phyloP scores from a whole-genome alignment of 2,329 filamentous ascomycete genomes.

The Ophiostoma sp. region DNA sequence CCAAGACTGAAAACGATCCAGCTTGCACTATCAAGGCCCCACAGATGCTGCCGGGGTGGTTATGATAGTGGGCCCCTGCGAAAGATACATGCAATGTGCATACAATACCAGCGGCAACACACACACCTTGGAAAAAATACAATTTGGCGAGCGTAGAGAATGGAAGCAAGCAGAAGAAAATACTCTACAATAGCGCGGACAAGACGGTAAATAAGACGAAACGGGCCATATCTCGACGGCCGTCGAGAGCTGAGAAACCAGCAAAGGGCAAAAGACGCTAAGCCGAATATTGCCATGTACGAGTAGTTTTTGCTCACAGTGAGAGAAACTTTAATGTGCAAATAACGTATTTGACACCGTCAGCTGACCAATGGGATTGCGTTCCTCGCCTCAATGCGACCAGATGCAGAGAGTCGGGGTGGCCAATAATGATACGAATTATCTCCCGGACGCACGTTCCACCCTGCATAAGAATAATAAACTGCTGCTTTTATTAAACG shows the following conservation, averaged over 20 bases:
- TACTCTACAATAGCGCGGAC: neutral
- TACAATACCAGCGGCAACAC: neutral
- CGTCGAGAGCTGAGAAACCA: neutral
- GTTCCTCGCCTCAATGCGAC: neutral
- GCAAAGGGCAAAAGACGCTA: neutral
- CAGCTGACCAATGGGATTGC: neutral
- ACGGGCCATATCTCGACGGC: neutral
- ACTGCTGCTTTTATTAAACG: too few relatives aligned
- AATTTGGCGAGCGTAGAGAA: neutral
- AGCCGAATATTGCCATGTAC: neutral
- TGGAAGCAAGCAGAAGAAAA: neutral
- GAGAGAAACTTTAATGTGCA: slow-evolving; percentile 13
- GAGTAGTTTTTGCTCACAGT: neutral
- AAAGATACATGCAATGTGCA: neutral
- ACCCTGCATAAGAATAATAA: neutral
- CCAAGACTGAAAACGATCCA: neutral
- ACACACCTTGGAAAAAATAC: neutral
- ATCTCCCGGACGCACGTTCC: slow-evolving; percentile 11
- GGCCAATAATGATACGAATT: neutral
- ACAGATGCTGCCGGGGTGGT: neutral
- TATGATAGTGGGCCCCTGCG: neutral
- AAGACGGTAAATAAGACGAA: neutral
- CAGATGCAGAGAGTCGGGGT: neutral
- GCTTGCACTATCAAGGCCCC: neutral
- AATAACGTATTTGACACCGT: neutral